Base-by-base conservation (phyloP, 371 early-diverging fungal species). In the Mortierella sp. region DNA sequence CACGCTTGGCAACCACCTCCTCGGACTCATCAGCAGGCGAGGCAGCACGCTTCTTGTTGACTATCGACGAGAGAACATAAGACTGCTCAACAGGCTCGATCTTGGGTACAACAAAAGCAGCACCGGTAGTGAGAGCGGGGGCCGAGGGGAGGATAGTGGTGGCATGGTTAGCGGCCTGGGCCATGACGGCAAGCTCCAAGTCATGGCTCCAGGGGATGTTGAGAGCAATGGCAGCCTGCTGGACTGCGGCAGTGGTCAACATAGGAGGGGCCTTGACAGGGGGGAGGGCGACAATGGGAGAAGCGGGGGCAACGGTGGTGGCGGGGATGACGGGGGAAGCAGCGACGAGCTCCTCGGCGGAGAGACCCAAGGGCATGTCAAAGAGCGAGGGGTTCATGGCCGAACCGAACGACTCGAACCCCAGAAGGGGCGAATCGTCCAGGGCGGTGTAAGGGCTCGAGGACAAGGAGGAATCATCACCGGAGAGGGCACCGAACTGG, bases 1-100 rank as follows among this genome's bases (percentile, higher is more conserved):
- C 92, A 70, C 96, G 95, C 89, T 96, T 96, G 74, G 93, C 88
- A 24, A 91, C 91, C 76, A 95, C 88, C 76, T 92, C 90, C 54
- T 95, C 94, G 79, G 76, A 82, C 75, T 91, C 88, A 72, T 80
- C 70, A 56, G 65, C 41, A 48, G 72, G 51, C 38, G 71, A 54
- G 44, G 68, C 35, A 32, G 48, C 51, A 35, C 78, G 72, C 78
- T 78, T 78, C 68, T 78, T 78, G 68, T 60, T 65, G 41, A 65
- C 7, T 0, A 27, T 10, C 6, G 56, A 24, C 38, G 65, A 65
- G 24, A 65, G 41, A 65, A 60, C 43, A 51, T 72, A 32, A 43
- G 68, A 65, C 58, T 70, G 70, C 76, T 83, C 83, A 27, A 78
- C 73, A 58, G 76, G 72, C 79, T 83, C 83, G 10, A 60, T 16